A percentile compares a stretch with the other conserved stretches of the same genome.
These are phyloP conservation scores for Penicillium janthinellum DNA, from an alignment of 2,329 filamentous ascomycete genomes.

Conservation along the genomic window DNA sequence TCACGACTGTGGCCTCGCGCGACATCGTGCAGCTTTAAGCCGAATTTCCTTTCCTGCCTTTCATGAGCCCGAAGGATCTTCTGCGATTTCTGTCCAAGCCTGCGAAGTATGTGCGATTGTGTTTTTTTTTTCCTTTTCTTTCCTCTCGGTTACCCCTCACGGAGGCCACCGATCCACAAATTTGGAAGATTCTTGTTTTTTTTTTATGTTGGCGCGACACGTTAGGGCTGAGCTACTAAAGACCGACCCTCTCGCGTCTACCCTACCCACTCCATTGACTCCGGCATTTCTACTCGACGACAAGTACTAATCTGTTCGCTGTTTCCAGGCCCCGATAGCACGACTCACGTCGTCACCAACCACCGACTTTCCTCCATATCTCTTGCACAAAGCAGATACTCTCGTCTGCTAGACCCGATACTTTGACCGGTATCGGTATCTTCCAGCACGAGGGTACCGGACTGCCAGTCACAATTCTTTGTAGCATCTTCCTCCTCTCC, in stretches of 20 bases:
- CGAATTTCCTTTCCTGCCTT: constrained; percentile 50
- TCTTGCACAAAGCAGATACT: constrained; percentile 56
- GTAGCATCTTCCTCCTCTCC: constrained; percentile 72
- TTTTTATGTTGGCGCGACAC: not conserved
- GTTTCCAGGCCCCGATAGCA: constrained; percentile 65
- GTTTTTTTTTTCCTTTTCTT: constrained; percentile 3
- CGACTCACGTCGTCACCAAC: constrained; percentile 32
- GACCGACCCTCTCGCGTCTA: not conserved
- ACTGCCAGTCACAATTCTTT: constrained; percentile 81
- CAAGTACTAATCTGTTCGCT: constrained; percentile 22
- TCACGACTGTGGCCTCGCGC: constrained; percentile 36
- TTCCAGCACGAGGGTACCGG: constrained; percentile 64
- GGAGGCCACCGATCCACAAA: constrained; percentile 3
- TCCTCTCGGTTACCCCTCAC: constrained; percentile 12
- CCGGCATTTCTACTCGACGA: too few relatives aligned
- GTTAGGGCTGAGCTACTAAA: not conserved
- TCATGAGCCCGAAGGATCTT: constrained; percentile 90
- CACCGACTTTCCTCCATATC: constrained; percentile 19
- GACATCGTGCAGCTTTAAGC: constrained; percentile 38
- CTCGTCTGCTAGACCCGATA: constrained; percentile 85
- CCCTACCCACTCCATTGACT: not conserved
- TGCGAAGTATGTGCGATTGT: constrained; percentile 70
- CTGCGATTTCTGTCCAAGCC: constrained; percentile 93
- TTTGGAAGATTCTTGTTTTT: constrained; percentile 4
- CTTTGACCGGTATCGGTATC: constrained; percentile 81